These are phyloP conservation scores for Caryopteris hybrid DNA, from an alignment of 305 asterid genomes.

Conservation along the genomic window DNA sequence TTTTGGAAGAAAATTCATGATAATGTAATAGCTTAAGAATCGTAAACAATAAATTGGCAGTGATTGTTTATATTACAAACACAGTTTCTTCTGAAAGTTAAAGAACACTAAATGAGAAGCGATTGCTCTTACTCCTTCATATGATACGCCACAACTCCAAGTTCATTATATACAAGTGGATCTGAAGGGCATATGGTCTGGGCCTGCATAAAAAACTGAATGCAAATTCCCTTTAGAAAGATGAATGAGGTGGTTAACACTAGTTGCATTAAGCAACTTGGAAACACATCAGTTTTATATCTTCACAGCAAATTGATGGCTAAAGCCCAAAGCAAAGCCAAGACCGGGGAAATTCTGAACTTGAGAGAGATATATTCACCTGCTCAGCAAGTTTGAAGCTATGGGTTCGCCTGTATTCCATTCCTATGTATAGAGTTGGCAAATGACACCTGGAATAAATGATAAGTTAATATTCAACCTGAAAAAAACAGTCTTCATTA, in stretches of 20 bases:
- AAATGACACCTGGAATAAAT: conserved; percentile 87
- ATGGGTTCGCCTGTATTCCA: conserved; percentile 99
- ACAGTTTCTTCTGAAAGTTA: not conserved
- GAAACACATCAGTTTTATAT: conserved; percentile 8
- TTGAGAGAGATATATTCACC: conserved; percentile 40
- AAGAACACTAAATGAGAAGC: not conserved
- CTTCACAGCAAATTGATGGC: conserved; percentile 5
- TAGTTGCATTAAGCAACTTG: not conserved
- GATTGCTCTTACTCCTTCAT: conserved; percentile 86
- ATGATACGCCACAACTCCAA: conserved; percentile 97
- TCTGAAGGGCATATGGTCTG: conserved; percentile 80
- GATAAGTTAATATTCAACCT: conserved; percentile 30
- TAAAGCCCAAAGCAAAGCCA: conserved; percentile 11
- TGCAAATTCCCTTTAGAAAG: conserved; percentile 28
- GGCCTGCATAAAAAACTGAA: conserved; percentile 98
- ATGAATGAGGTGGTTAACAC: conserved; percentile 9
- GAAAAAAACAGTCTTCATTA: conserved; percentile 3
- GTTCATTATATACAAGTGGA: conserved; percentile 97
- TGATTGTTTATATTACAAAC: not conserved
- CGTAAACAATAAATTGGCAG: not conserved
- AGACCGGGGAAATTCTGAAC: not conserved
- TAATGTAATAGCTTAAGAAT: not conserved
- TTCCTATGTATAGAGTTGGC: conserved; percentile 90
- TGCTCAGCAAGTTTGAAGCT: conserved; percentile 99
- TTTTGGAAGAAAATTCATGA: not conserved